phyloP scores from a whole-genome alignment of 306 rosid species.

The Lotus japonicus region DNA sequence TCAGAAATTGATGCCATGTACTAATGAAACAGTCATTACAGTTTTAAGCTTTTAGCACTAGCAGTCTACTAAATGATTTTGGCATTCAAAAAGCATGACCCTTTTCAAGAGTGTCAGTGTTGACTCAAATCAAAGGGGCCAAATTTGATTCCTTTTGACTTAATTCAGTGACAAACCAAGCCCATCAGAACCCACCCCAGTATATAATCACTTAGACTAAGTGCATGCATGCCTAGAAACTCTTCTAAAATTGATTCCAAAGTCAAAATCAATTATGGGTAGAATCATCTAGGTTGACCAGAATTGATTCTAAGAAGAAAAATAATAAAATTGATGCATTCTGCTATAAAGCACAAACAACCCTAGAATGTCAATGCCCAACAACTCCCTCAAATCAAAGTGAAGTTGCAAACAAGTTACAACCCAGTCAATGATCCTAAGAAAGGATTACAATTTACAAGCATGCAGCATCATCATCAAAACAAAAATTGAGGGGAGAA shows the following conservation, averaged over 20 bases:
- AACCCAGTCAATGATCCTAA: background rate
- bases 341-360: too few relatives aligned
- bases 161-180: background rate
- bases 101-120: background rate
- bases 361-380: background rate
- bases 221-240: too few relatives aligned
- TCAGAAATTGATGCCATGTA: background rate
- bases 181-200: too few relatives aligned
- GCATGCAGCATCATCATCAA: background rate
- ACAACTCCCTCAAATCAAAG: background rate
- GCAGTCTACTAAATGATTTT: background rate
- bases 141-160: background rate
- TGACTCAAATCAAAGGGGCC: background rate
- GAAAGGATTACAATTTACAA: background rate
- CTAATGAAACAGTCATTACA: background rate
- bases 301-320: too few relatives aligned
- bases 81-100: background rate
- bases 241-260: too few relatives aligned
- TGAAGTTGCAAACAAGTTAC: background rate
- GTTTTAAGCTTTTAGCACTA: background rate
- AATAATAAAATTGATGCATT: too few relatives aligned
- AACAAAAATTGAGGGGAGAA: background rate
- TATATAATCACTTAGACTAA: background rate
- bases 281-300: too few relatives aligned
- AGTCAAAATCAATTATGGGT: too few relatives aligned